Evolutionary conservation across 2,329 filamentous ascomycete genomes (phyloP).

Genomic region (Emmonsiellopsis sp.): DNA sequence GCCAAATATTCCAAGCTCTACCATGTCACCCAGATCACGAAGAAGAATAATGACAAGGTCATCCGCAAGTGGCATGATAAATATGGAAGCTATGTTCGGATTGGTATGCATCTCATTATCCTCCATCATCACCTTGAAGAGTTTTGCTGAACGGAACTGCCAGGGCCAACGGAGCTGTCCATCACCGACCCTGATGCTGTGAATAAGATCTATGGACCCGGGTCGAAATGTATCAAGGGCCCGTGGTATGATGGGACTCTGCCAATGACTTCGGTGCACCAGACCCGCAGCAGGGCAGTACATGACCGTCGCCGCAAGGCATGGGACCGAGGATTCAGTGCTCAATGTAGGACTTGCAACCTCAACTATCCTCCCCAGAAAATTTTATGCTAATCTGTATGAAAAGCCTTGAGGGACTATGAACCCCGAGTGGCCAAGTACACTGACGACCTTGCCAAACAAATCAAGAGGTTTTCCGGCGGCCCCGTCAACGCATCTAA

Average conservation of each 20-base stretch:
- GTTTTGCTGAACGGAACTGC: neutral
- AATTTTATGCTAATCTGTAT: neutral
- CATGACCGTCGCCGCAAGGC: neutral
- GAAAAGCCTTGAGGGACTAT: constrained; percentile 14
- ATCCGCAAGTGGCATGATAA: neutral
- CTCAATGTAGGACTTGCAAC: too few relatives aligned
- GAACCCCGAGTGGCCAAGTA: constrained; percentile 15
- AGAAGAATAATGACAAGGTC: neutral
- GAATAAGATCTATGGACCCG: neutral
- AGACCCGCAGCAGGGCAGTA: neutral
- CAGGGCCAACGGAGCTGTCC: neutral
- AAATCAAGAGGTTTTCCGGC: constrained; percentile 10
- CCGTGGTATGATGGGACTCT: constrained; percentile 1
- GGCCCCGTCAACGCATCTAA: constrained; percentile 16
- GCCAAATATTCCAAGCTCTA: neutral
- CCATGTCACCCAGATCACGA: neutral
- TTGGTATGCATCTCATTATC: neutral
- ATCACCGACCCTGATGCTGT: neutral
- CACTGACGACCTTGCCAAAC: constrained; percentile 14
- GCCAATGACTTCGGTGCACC: neutral
- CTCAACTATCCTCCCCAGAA: too few relatives aligned
- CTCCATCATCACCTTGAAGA: neutral
- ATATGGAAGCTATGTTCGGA: neutral
- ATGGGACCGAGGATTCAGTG: constrained; percentile 1
- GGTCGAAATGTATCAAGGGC: constrained; percentile 1